Percentiles rank a stretch among this genome's conserved stretches.
These are phyloP conservation scores for Jamesozyma spencerorum DNA, from an alignment of 805 yeast genomes.

Conservation along the genomic window DNA sequence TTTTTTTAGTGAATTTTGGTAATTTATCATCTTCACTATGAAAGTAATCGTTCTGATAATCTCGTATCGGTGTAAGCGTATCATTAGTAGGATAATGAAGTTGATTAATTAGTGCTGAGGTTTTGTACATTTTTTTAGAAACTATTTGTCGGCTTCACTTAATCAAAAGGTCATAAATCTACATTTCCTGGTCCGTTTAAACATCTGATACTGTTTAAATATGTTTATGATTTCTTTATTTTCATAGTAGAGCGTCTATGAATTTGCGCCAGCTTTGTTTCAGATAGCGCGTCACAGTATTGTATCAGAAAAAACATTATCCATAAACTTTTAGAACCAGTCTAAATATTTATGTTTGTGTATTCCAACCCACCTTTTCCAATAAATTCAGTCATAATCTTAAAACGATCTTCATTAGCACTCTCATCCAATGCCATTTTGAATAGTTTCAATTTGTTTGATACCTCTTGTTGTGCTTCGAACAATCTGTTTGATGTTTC, in stretches of 20 bases:
- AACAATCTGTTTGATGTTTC: conserved; percentile 56
- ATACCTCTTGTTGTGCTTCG: conserved; percentile 49
- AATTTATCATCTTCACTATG: conserved; percentile 20
- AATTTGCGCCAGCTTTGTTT: too few relatives aligned
- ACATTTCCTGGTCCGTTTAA: too few relatives aligned
- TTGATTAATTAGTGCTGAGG: conserved; percentile 18
- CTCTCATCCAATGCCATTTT: conserved; percentile 43
- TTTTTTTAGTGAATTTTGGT: conserved; percentile 8
- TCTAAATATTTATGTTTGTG: conserved; percentile 7
- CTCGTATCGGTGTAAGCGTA: conserved; percentile 28
- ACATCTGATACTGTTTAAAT: too few relatives aligned
- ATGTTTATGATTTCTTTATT: too few relatives aligned
- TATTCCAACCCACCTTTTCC: conserved; percentile 81
- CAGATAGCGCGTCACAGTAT: neutral
- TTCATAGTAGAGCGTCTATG: too few relatives aligned
- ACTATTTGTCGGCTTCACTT: too few relatives aligned
- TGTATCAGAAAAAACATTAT: neutral
- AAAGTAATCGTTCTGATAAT: conserved; percentile 24
- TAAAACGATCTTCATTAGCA: conserved; percentile 53
- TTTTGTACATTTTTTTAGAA: conserved; percentile 28
- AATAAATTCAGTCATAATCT: conserved; percentile 67
- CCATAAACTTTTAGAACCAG: too few relatives aligned
- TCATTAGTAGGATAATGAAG: conserved; percentile 17
- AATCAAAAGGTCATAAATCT: too few relatives aligned
- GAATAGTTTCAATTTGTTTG: conserved; percentile 57